These are phyloP conservation scores for Nepenthes mirabilis DNA, from an alignment of 148 eudicot genomes.

Conservation along the genomic window DNA sequence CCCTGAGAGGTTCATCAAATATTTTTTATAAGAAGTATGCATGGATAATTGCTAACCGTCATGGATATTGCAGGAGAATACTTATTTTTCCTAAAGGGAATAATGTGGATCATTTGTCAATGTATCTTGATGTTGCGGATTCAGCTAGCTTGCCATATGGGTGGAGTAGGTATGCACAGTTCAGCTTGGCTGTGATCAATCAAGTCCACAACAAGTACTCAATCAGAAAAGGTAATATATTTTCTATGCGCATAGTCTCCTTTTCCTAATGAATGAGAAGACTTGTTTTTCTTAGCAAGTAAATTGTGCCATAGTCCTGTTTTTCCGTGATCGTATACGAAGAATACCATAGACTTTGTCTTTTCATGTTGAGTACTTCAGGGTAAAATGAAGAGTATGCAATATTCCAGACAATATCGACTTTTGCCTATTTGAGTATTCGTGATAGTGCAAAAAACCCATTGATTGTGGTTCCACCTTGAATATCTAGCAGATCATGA, in stretches of 20 bases:
- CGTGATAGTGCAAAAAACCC: too few relatives aligned
- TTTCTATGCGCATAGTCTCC: not conserved
- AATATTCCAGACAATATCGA: too few relatives aligned
- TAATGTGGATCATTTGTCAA: constrained; percentile 39
- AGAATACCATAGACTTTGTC: too few relatives aligned
- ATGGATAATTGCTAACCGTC: not conserved
- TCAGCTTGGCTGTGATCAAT: constrained; percentile 38
- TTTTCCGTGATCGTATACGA: too few relatives aligned
- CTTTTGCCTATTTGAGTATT: too few relatives aligned
- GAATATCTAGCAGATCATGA: too few relatives aligned
- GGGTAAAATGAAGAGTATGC: too few relatives aligned
- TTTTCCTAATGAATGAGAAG: not conserved
- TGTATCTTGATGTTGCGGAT: constrained; percentile 46
- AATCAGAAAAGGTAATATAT: constrained; percentile 30
- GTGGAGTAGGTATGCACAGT: constrained; percentile 45
- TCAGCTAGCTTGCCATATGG: constrained; percentile 36
- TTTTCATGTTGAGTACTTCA: too few relatives aligned
- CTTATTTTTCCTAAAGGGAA: constrained; percentile 88
- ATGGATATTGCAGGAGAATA: constrained; percentile 51
- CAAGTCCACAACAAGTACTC: constrained; percentile 31
- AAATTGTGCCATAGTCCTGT: too few relatives aligned
- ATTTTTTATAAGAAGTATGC: not conserved
- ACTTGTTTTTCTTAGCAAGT: too few relatives aligned
- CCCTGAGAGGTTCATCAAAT: not conserved
- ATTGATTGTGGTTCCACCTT: too few relatives aligned